A percentile compares a stretch with the other conserved stretches of the same genome.
These are phyloP conservation scores for Rutstroemia sp. DNA, from an alignment of 2,329 filamentous ascomycete species.

Conservation along the genomic window DNA sequence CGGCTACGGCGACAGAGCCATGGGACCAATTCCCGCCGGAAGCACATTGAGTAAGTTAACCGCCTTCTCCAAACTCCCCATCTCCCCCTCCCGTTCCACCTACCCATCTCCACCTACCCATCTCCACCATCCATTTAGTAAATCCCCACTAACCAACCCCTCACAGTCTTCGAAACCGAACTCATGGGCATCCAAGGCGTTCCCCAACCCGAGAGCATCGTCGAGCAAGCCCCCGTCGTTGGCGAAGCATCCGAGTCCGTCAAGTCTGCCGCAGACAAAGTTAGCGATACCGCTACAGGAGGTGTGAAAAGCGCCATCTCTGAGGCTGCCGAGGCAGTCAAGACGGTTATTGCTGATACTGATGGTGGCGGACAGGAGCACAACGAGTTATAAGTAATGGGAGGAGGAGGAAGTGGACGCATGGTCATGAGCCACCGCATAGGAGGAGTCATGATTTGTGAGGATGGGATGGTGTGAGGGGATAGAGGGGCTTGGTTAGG, in stretches of 20 bases:
- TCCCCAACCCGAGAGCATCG: conserved; percentile 3
- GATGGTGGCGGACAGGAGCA: conserved; percentile 49
- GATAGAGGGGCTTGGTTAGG: background rate
- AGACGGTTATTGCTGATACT: conserved; percentile 45
- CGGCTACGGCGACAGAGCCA: conserved; percentile 69
- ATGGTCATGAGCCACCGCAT: conserved; percentile 10
- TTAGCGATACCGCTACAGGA: conserved; percentile 17
- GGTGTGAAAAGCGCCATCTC: conserved; percentile 37
- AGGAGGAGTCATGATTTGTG: conserved; percentile 5
- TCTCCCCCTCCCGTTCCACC: too few relatives aligned
- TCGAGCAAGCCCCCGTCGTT: background rate
- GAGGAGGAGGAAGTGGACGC: background rate
- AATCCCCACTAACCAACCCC: background rate
- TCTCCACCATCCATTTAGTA: background rate
- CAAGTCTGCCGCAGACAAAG: conserved; percentile 21
- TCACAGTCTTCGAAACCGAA: conserved; percentile 77
- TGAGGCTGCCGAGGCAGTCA: conserved; percentile 45
- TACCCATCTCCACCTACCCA: too few relatives aligned
- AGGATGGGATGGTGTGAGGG: background rate
- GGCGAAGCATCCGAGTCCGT: conserved; percentile 19
- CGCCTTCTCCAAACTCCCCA: background rate
- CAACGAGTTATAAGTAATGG: conserved; percentile 46
- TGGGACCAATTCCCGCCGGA: conserved; percentile 77
- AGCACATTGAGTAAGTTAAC: conserved; percentile 61
- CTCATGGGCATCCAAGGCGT: conserved; percentile 78